Conservation (phyloP, 2,329 filamentous ascomycete species). For the Purpureocillium takamizusanense region DNA sequence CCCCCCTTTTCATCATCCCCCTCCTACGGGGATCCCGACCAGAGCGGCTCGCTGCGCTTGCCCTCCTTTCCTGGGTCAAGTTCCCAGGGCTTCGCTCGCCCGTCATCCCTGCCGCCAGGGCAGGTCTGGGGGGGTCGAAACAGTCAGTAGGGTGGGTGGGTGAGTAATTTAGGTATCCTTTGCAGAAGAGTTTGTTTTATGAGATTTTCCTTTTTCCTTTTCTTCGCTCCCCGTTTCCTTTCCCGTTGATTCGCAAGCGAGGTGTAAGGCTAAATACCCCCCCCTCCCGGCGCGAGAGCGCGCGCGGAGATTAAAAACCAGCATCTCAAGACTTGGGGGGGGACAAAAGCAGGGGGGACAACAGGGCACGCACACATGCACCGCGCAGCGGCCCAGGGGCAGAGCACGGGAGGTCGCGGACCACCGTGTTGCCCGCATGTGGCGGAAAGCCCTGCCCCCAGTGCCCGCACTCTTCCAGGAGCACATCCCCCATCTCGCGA, state of each 20-base stretch:
- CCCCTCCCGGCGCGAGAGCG: too few relatives aligned
- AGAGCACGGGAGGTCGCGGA: conserved; percentile 11
- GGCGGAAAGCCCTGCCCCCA: not conserved
- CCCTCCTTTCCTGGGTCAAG: conserved; percentile 23
- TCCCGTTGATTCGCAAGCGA: too few relatives aligned
- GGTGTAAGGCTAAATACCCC: too few relatives aligned
- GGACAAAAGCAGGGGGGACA: not conserved
- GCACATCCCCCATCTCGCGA: too few relatives aligned
- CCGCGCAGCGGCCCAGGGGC: conserved; percentile 12
- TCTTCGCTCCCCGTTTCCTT: conserved; percentile 3
- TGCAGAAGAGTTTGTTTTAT: conserved; percentile 9
- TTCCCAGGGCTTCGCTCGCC: too few relatives aligned
- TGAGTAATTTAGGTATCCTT: too few relatives aligned
- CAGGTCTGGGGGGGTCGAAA: conserved; percentile 1
- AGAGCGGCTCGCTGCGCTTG: conserved; percentile 21
- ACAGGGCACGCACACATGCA: conserved; percentile 7
- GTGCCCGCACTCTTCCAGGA: not conserved
- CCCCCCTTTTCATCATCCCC: too few relatives aligned
- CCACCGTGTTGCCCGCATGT: conserved; percentile 10
- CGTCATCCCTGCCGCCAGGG: conserved; percentile 18
- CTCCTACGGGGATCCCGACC: conserved; percentile 18
- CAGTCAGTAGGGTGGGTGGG: too few relatives aligned
- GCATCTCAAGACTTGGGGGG: conserved; percentile 20
- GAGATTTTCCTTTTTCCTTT: conserved; percentile 2
- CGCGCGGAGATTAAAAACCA: conserved; percentile 10